Evolutionary conservation across 2,329 filamentous ascomycete genomes (phyloP).

Genomic region (Talaromyces islandicus): DNA sequence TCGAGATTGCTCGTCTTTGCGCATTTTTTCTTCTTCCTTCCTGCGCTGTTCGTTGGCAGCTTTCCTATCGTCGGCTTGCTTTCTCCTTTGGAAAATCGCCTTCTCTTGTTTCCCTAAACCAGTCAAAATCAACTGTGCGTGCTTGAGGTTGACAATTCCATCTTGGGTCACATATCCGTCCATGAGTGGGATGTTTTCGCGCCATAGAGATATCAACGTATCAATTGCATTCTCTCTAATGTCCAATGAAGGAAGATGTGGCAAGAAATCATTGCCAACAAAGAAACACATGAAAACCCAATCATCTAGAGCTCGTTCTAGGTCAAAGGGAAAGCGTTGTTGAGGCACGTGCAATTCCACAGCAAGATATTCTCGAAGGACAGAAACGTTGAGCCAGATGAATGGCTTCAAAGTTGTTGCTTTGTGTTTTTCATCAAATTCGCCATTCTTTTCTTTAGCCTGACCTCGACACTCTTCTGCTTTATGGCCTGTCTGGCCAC

Average conservation of each 20-base stretch:
- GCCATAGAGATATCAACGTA: slow-evolving; percentile 93
- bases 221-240: slow-evolving; percentile 97
- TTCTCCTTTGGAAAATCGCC: slow-evolving; percentile 81
- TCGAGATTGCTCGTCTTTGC: slow-evolving; percentile 39
- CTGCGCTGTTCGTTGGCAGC: slow-evolving; percentile 74
- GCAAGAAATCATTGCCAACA: slow-evolving; percentile 96
- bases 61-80: slow-evolving; percentile 76
- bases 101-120: slow-evolving; percentile 91
- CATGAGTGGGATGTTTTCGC: slow-evolving; percentile 84
- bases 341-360: slow-evolving; percentile 79
- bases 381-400: slow-evolving; percentile 93
- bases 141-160: slow-evolving; percentile 78
- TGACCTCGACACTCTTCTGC: slow-evolving; percentile 78
- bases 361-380: slow-evolving; percentile 87
- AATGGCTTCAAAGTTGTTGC: slow-evolving; percentile 74
- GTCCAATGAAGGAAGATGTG: slow-evolving; percentile 93
- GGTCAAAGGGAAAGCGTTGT: slow-evolving; percentile 81
- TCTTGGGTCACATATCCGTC: slow-evolving; percentile 95
- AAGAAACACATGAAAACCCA: slow-evolving; percentile 99
- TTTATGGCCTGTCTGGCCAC: slow-evolving; percentile 87
- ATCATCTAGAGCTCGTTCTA: slow-evolving; percentile 91
- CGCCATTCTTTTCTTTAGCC: slow-evolving; percentile 69
- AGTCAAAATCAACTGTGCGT: slow-evolving; percentile 80
- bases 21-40: slow-evolving; percentile 61
- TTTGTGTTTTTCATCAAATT: slow-evolving; percentile 76